Evolutionary conservation across 2,329 filamentous ascomycete species (phyloP).

Genomic region (Botryotinia convoluta): DNA sequence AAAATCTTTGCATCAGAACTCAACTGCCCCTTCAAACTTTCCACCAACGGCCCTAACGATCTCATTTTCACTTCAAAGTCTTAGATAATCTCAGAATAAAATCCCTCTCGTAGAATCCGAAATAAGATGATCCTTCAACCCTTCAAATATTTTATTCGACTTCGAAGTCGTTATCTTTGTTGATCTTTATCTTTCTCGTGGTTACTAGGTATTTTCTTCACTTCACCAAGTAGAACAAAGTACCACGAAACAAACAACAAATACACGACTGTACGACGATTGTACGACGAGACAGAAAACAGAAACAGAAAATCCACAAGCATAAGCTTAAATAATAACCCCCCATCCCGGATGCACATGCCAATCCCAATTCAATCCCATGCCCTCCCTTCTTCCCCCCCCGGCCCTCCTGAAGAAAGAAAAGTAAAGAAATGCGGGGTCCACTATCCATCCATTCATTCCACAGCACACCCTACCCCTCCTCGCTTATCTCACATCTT

Average conservation of each 20-base stretch:
- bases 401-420: neutral
- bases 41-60: neutral
- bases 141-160: neutral
- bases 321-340: neutral
- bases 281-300: neutral
- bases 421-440: neutral
- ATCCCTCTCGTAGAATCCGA: neutral
- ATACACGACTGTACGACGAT: neutral
- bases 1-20: constrained; percentile 21
- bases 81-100: neutral
- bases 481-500: neutral
- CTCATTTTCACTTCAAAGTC: neutral
- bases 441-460: neutral
- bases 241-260: neutral
- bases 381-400: too few species aligned
- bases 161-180: too few species aligned
- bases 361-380: neutral
- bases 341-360: too few species aligned
- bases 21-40: constrained; percentile 17
- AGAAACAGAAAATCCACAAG: too few species aligned
- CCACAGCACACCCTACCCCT: neutral
- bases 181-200: too few species aligned
- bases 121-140: neutral
- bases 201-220: too few species aligned
- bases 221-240: neutral